phyloP scores from a whole-genome alignment of 805 yeast species.

The Tetrapisispora taiwanensis region DNA sequence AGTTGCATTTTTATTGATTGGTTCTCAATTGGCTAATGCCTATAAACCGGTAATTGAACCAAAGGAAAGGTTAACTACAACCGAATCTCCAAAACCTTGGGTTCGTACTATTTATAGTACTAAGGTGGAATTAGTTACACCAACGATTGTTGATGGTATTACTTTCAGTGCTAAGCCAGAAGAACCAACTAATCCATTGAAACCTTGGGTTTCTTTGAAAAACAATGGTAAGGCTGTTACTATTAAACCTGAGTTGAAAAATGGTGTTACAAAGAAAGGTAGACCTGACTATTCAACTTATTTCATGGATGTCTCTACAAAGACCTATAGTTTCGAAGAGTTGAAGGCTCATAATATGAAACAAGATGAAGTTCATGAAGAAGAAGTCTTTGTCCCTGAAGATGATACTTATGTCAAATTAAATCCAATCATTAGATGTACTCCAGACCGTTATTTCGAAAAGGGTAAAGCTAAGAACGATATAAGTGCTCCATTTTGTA shows the following conservation, averaged over 20 bases:
- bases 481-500: conserved; percentile 72
- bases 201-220: conserved; percentile 73
- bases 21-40: background rate
- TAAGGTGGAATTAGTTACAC: conserved; percentile 55
- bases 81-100: conserved; percentile 54
- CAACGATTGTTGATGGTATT: conserved; percentile 50
- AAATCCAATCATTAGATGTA: conserved; percentile 77
- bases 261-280: conserved; percentile 56
- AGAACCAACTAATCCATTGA: conserved; percentile 48
- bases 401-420: conserved; percentile 62
- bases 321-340: conserved; percentile 47
- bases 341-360: conserved; percentile 66
- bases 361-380: conserved; percentile 47
- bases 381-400: conserved; percentile 49
- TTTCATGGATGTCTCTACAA: conserved; percentile 60
- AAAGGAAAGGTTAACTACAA: conserved; percentile 28
- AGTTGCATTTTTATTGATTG: background rate
- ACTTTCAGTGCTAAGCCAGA: conserved; percentile 41
- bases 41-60: conserved; percentile 27
- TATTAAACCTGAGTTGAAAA: conserved; percentile 61
- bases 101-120: conserved; percentile 54
- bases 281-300: conserved; percentile 67
- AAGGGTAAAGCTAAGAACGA: conserved; percentile 50
- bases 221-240: conserved; percentile 76
- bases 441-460: conserved; percentile 61